Evolutionary conservation across 495 filamentous ascomycete genomes (phyloP), one percentile per base, ranked within the genome.

Genomic region (Penicillium steckii): DNA sequence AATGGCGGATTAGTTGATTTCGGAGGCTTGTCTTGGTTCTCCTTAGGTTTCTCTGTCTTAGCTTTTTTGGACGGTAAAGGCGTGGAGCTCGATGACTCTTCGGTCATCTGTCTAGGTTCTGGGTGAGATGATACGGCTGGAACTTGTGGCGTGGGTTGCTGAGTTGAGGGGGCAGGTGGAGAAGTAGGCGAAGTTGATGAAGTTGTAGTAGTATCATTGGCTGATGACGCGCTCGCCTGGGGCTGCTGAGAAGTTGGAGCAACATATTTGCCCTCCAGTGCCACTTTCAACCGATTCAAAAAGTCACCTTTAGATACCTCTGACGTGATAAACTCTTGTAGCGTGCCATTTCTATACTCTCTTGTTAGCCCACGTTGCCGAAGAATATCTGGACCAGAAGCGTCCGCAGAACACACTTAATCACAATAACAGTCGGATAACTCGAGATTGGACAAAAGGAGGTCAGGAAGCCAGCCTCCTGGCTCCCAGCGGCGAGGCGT

Each of bases 391-490:
- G 8, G 15, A 37, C 33, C 10, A 19, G 2, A n/a, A n/a, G n/a
- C n/a, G n/a, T n/a, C n/a, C n/a, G n/a, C n/a, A n/a, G n/a, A n/a
- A 65, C 84, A 22, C 68, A 89, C 87, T 80, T 77, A 50, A 97
- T 91, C 5, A 95, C 68, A 9, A 96, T 77, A 1, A 95, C 66
- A 4, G 88, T 84, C 0, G 93, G 94, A 38, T 84, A 84, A 44
- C 80, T 81, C 2, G 80, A 74, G 7, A 96, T 68, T 0, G 89
- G 88, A 59, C 86, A 95, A 61, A 96, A 85, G 3, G 89, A 88
- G 4, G 85, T 78, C 5, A 97, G 74, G 57, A 87, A 94, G 2
- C 80, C 82, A 12, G 90, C 90, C 71, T 96, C 93, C 49, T 84
- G 77, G 12, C 85, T 90, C 9, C 83, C 87, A 17, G 84, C 80